Base-by-base conservation (phyloP, 2,329 filamentous ascomycete genomes). In the Fusarium floridanum region DNA sequence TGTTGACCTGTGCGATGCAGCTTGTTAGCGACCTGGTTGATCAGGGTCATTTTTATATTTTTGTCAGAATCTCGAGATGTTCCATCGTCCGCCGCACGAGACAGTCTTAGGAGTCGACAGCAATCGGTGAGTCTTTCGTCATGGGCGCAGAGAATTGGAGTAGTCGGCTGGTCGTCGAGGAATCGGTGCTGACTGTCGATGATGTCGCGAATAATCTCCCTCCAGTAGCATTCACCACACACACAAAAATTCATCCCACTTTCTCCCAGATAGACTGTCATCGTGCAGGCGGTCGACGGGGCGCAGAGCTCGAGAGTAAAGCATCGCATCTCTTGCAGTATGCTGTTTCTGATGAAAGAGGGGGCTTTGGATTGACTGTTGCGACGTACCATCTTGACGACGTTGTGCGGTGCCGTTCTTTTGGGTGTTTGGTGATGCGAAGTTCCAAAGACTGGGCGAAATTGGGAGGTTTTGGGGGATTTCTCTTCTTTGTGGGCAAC, bases 1-100 rank as follows among this genome's bases (percentile, higher is more conserved):
- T 94, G 94, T 98, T 98, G 91, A 98, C 95, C 95, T 96, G 80
- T 75, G 68, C 68, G 67, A 68, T 77, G 64, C 66, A 76, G 65
- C 74, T 66, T 77, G 81, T 84, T 80, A 83, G 80, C 79, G 61
- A 68, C 67, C 64, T 77, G 71, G 43, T 63, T 63, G 62, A 65
- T 68, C 39, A 65, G 63, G 62, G n/a, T 61, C 61, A 61, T 36
- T 36, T 34, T 37, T 41, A 32, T 60, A 56, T 78, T 77, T 77
- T 50, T 67, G 45, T 69, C 64, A 56, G 34, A 32, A 32, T 72
- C 62, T 68, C 48, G 53, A 59, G 60, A 60, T 64, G 62, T 43
- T 66, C 39, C 55, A 61, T 67, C 62, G 48, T 56, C 53, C 66
- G 57, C 65, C 63, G 57, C 74, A 67, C 66, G 64, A 71, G 72